A percentile compares a stretch with the other conserved stretches of the same genome.
These are phyloP conservation scores for Lactarius deliciosus DNA, from an alignment of 768 basidiomycete species.

Conservation along the genomic window DNA sequence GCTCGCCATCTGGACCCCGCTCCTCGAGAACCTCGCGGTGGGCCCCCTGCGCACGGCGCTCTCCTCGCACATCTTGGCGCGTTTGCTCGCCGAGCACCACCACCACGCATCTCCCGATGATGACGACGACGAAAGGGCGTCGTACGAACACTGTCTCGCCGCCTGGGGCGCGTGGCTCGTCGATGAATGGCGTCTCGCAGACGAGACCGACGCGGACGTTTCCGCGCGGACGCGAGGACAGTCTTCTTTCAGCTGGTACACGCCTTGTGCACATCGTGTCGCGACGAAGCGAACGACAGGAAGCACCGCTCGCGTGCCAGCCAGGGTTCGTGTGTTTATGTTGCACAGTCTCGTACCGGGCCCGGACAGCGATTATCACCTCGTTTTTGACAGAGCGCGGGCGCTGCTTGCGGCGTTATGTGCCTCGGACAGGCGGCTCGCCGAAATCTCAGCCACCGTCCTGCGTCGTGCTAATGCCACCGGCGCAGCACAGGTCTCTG, in stretches of 20 bases:
- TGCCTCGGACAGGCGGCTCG: conserved; percentile 39
- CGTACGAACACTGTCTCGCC: conserved; percentile 60
- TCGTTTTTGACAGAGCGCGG: conserved; percentile 31
- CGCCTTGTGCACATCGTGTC: conserved; percentile 36
- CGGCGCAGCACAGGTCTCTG: not conserved
- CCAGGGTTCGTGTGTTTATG: conserved; percentile 40
- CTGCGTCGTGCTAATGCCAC: not conserved
- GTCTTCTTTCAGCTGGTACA: conserved; percentile 48
- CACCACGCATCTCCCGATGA: conserved; percentile 1
- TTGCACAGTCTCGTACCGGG: not conserved
- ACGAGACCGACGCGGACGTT: conserved; percentile 36
- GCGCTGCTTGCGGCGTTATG: conserved; percentile 46
- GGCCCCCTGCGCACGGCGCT: conserved; percentile 52
- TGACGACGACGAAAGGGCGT: conserved; percentile 34
- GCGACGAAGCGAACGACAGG: conserved; percentile 7
- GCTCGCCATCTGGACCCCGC: conserved; percentile 63
- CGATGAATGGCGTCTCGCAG: conserved; percentile 42
- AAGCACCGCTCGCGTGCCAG: conserved; percentile 22
- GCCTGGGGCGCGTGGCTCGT: conserved; percentile 70
- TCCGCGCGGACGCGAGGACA: conserved; percentile 49
- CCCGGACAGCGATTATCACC: not conserved
- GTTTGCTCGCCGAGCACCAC: conserved; percentile 34
- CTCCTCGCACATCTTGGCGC: conserved; percentile 44
- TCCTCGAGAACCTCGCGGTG: conserved; percentile 55
- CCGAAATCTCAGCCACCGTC: conserved; percentile 13